Percentiles rank a stretch among this genome's conserved stretches.
Conservation (phyloP, 768 basidiomycete species). For the Collybia nuda region DNA sequence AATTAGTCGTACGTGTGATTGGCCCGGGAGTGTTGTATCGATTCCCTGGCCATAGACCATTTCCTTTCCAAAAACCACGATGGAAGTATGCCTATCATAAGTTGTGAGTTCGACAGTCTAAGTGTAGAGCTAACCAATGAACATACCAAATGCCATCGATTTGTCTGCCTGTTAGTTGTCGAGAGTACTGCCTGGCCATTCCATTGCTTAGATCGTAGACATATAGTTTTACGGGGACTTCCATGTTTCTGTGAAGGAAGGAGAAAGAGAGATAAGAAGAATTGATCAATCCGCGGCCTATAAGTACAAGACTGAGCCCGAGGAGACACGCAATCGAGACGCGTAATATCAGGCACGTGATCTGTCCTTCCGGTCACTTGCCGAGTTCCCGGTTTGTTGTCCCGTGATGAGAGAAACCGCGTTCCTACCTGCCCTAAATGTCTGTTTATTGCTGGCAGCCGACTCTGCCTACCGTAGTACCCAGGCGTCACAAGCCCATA, state of each 20-base stretch:
- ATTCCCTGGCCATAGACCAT: constrained; percentile 93
- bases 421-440: too few relatives aligned
- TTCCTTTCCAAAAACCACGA: constrained; percentile 86
- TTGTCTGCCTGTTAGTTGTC: constrained; percentile 81
- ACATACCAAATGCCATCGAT: constrained; percentile 89
- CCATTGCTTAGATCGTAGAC: constrained; percentile 92
- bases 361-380: too few relatives aligned
- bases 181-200: constrained; percentile 75
- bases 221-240: constrained; percentile 70
- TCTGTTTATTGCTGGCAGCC: too few relatives aligned
- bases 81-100: constrained; percentile 81
- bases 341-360: too few relatives aligned
- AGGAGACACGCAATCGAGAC: background rate
- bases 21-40: constrained; percentile 64
- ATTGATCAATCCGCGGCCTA: background rate
- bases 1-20: constrained; percentile 67
- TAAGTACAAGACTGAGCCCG: background rate
- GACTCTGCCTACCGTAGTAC: too few relatives aligned
- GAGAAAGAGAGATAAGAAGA: background rate
- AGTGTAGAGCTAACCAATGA: background rate
- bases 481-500: too few relatives aligned
- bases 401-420: too few relatives aligned
- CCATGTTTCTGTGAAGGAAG: constrained; percentile 18
- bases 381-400: too few relatives aligned
- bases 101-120: constrained; percentile 3